Conservation (phyloP, 2,329 filamentous ascomycete genomes). For the Colletotrichum sublineola region DNA sequence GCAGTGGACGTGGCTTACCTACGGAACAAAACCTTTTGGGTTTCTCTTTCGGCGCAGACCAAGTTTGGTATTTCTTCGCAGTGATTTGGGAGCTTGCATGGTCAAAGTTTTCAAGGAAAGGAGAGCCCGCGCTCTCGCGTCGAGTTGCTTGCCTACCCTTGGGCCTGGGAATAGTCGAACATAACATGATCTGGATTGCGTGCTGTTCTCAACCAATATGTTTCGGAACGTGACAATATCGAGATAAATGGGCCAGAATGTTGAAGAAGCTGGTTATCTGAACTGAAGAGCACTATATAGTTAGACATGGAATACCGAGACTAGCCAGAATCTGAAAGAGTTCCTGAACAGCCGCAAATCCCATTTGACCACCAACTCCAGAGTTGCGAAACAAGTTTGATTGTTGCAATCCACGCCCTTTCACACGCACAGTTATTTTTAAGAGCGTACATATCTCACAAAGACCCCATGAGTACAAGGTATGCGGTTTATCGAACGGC, state of each 20-base stretch:
- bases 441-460: background rate
- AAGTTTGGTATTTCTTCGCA: too few species aligned
- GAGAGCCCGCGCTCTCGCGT: too few species aligned
- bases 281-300: background rate
- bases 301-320: background rate
- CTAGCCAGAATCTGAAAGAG: too few species aligned
- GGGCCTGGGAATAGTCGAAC: background rate
- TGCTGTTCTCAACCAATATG: background rate
- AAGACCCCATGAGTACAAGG: background rate
- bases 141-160: background rate
- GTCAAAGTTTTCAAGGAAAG: too few species aligned
- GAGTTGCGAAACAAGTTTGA: background rate
- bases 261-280: background rate
- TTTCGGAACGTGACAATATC: background rate
- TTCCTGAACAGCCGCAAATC: background rate
- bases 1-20: background rate
- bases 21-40: too few species aligned
- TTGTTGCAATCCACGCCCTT: background rate
- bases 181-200: background rate
- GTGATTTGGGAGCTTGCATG: background rate
- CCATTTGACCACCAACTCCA: background rate
- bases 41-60: background rate
- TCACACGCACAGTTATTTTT: background rate
- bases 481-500: background rate
- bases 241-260: background rate